Conservation (phyloP, 257 asterid species). For the Solanum verrucosum region DNA sequence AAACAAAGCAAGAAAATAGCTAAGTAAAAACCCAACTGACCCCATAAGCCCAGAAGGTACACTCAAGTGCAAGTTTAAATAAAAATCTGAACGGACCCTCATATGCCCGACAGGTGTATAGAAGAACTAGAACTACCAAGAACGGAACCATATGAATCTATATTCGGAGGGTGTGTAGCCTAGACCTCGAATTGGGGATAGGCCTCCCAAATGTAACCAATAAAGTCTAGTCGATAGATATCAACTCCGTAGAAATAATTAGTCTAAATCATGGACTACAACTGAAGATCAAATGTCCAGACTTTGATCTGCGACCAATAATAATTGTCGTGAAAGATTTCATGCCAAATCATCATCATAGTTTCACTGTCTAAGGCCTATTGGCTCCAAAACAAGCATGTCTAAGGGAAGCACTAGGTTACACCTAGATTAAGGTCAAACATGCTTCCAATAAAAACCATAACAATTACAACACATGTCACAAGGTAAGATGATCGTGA, state of each 20-base stretch:
- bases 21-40: no score
- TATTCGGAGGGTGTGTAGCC: neutral
- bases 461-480: neutral
- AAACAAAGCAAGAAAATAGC: neutral
- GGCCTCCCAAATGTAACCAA: neutral
- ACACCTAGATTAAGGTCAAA: neutral
- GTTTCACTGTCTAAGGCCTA: no score
- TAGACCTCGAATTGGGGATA: neutral
- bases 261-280: no score
- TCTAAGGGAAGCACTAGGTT: neutral
- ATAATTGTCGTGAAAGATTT: neutral
- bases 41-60: no score
- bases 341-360: neutral
- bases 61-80: no score
- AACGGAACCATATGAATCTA: neutral
- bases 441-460: neutral
- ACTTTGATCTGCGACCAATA: neutral
- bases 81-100: neutral
- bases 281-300: neutral
- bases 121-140: no score
- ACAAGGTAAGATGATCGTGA: no score
- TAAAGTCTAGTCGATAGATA: no score
- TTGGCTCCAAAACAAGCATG: neutral
- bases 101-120: neutral
- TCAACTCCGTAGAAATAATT: neutral